Evolutionary conservation across 345 rosid species (phyloP).

Genomic region (Hypericum perforatum): DNA sequence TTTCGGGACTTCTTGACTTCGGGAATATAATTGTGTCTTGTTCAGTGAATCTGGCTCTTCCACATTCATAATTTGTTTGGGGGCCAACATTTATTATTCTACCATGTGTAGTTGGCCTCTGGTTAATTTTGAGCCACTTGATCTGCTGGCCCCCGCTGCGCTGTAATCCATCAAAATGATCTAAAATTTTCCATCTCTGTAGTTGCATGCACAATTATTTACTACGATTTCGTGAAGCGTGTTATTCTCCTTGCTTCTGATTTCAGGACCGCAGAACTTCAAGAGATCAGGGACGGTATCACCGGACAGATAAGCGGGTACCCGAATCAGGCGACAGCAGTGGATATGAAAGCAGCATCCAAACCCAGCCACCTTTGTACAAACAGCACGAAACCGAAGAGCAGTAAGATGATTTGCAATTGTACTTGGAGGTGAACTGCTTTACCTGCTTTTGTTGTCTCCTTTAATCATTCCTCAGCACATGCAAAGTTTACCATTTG

Average conservation of each 20-base stretch:
- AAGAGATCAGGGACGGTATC: constrained; percentile 35
- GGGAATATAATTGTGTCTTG: too few relatives aligned
- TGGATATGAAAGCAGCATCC: constrained; percentile 52
- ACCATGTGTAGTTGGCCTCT: background rate
- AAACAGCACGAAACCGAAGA: constrained; percentile 38
- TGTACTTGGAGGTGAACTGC: constrained; percentile 12
- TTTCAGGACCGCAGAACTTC: constrained; percentile 52
- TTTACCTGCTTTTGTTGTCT: constrained; percentile 2
- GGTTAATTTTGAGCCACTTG: background rate
- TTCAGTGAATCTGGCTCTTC: too few relatives aligned
- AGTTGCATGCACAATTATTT: too few relatives aligned
- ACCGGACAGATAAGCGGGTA: constrained; percentile 34
- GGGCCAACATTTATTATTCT: background rate
- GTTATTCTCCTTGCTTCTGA: constrained; percentile 1
- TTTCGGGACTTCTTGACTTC: too few relatives aligned
- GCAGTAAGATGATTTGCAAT: constrained; percentile 16
- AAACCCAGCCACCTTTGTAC: constrained; percentile 28
- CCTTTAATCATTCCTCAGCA: background rate
- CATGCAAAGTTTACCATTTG: too few relatives aligned
- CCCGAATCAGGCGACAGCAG: constrained; percentile 73
- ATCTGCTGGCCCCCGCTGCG: background rate
- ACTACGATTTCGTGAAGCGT: background rate
- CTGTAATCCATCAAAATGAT: too few relatives aligned
- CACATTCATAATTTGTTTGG: too few relatives aligned
- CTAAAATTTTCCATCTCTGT: too few relatives aligned